phyloP scores from a whole-genome alignment of 176 grass and related monocot genomes.

The Sorghum bicolor region DNA sequence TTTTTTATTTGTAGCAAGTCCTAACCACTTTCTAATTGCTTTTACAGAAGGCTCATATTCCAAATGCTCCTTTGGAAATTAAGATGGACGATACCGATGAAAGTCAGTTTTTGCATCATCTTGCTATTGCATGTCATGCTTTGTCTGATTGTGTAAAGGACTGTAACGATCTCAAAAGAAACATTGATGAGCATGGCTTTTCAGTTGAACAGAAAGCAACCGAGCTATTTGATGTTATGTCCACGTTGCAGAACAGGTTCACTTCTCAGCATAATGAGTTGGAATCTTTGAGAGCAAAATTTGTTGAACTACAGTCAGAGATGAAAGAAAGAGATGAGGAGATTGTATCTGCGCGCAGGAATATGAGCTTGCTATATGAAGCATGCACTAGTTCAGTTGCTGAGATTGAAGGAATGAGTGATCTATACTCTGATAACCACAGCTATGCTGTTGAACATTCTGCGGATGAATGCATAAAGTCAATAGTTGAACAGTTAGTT shows the following conservation, averaged over 20 bases:
- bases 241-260: conserved; percentile 45
- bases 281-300: conserved; percentile 53
- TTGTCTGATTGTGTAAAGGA: conserved; percentile 65
- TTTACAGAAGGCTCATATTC: conserved; percentile 55
- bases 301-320: conserved; percentile 46
- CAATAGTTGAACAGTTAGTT: conserved; percentile 57
- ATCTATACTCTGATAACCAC: conserved; percentile 20
- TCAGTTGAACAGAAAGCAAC: conserved; percentile 65
- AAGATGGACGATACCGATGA: conserved; percentile 51
- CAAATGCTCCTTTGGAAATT: conserved; percentile 40
- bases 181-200: conserved; percentile 63
- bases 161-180: conserved; percentile 68
- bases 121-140: conserved; percentile 42
- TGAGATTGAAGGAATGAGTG: conserved; percentile 56
- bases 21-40: conserved; percentile 27
- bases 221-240: conserved; percentile 59
- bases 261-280: conserved; percentile 50
- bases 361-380: conserved; percentile 74
- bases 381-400: conserved; percentile 63
- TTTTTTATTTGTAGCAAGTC: background rate
- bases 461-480: conserved; percentile 58
- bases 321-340: conserved; percentile 67
- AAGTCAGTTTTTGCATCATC: conserved; percentile 53
- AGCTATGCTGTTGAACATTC: conserved; percentile 29
- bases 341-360: conserved; percentile 45